phyloP scores from a whole-genome alignment of 2,329 filamentous ascomycete genomes.

The Zymoseptoria ardabiliae region DNA sequence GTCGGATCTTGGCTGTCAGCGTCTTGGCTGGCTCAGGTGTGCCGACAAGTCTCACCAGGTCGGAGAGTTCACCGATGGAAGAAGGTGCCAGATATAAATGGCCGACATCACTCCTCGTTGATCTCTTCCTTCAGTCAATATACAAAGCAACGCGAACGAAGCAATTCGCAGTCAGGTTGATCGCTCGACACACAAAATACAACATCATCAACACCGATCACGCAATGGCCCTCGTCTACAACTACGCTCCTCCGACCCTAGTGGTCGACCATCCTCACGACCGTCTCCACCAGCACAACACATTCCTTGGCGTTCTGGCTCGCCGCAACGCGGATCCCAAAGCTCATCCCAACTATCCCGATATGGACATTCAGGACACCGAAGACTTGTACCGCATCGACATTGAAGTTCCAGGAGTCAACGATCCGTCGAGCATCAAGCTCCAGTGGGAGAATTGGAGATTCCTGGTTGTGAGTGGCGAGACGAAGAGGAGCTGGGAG shows the following conservation, averaged over 20 bases:
- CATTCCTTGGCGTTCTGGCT: conserved; percentile 8
- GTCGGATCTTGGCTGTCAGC: too few relatives aligned
- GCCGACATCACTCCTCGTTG: too few relatives aligned
- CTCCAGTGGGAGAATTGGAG: conserved; percentile 8
- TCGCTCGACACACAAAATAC: background rate
- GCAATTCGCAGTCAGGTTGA: too few relatives aligned
- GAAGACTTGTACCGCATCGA: conserved; percentile 9
- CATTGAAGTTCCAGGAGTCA: conserved; percentile 14
- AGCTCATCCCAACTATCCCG: conserved; percentile 11
- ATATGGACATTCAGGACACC: conserved; percentile 14
- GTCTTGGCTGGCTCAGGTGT: too few relatives aligned
- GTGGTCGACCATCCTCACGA: conserved; percentile 11
- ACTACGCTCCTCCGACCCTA: conserved; percentile 4
- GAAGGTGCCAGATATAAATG: too few relatives aligned
- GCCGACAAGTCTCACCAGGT: too few relatives aligned
- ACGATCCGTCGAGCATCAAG: conserved; percentile 5
- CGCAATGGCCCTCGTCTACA: conserved; percentile 1
- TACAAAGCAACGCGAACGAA: too few relatives aligned
- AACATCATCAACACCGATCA: background rate
- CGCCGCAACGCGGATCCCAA: conserved; percentile 8
- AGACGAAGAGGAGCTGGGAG: background rate
- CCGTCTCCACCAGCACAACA: conserved; percentile 11
- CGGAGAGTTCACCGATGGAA: too few relatives aligned
- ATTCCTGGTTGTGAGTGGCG: conserved; percentile 7
- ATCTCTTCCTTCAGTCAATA: too few relatives aligned